These are phyloP conservation scores for Suzukiozyma palmioleophila DNA, from an alignment of 1,139 yeast species.

Conservation along the genomic window DNA sequence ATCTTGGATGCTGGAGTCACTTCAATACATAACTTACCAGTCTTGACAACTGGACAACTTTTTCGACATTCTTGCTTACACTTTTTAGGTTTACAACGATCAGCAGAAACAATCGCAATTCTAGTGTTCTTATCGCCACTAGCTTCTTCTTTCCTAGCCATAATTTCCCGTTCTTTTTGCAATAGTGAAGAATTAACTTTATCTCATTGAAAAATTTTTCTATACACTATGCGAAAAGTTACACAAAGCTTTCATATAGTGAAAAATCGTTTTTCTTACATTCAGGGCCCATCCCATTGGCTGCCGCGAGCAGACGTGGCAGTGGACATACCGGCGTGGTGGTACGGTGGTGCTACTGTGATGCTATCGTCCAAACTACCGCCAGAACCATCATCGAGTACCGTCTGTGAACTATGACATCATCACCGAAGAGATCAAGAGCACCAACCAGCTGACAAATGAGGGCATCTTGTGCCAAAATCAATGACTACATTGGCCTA, in stretches of 20 bases:
- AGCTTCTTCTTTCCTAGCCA: conserved; percentile 3
- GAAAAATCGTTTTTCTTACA: not conserved
- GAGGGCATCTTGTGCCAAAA: no score
- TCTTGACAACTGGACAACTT: conserved; percentile 94
- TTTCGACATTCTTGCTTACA: conserved; percentile 98
- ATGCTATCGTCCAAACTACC: no score
- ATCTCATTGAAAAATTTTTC: conserved; percentile 2
- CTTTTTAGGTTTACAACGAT: conserved; percentile 95
- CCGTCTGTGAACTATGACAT: no score
- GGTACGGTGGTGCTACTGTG: no score
- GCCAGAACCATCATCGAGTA: no score
- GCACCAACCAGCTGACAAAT: no score
- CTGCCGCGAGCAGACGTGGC: not conserved
- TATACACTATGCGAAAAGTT: not conserved
- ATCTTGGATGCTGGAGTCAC: conserved; percentile 87
- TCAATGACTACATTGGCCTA: no score
- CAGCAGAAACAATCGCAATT: conserved; percentile 91
- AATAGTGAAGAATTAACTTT: not conserved
- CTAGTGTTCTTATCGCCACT: conserved; percentile 66
- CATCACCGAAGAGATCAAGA: no score
- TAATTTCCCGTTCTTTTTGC: not conserved
- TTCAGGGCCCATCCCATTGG: not conserved
- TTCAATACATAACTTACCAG: conserved; percentile 96
- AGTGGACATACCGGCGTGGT: no score
- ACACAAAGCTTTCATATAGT: not conserved